Evolutionary conservation across 202 grass and related monocot genomes (phyloP), one percentile per base, ranked within the genome.

Genomic region (Sporobolus alterniflorus): DNA sequence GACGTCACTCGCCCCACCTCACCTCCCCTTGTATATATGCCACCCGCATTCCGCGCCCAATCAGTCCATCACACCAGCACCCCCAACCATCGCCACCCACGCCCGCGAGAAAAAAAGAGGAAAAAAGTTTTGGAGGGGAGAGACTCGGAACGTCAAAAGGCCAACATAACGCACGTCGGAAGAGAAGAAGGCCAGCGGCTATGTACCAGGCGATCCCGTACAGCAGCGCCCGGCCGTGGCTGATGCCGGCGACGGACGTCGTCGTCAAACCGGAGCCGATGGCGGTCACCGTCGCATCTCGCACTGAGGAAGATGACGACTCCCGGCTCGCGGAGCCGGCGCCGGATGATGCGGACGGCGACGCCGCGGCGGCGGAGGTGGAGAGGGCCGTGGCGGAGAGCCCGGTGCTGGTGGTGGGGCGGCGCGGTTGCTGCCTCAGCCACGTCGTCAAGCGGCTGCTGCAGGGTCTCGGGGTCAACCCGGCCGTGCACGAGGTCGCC

Each of bases 401-500:
- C 73, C 82, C 96, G 9, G 93, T 89, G 48, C 82, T 94, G 83
- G 96, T 98, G 75, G 93, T 98, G 36, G 96, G 91, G 68, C 63
- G 77, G 81, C 71, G 76, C 18, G 96, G 91, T 74, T 98, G 96
- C 84, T 98, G 96, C 85, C 90, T 98, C 34, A 90, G 77, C 74
- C 96, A 98, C 79, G 93, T 96, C 36, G 96, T 98, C 29, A 86
- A 87, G 84, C 84, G 83, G 70, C 82, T 98, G 83, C 91, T 98
- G 64, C 93, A 90, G 70, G 96, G 89, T 7, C 92, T 94, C 44
- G 96, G 96, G 17, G 96, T 98, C 17, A 98, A 98, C 91, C 96
- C 96, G 7, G 83, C 74, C 5, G 91, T 96, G 64, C 94, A 89
- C 68, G 96, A 98, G 89, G 93, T 98, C 60, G 81, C 46, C 28